Conservation (phyloP, 768 basidiomycete species). For the Candolleomyces aberdarensis region DNA sequence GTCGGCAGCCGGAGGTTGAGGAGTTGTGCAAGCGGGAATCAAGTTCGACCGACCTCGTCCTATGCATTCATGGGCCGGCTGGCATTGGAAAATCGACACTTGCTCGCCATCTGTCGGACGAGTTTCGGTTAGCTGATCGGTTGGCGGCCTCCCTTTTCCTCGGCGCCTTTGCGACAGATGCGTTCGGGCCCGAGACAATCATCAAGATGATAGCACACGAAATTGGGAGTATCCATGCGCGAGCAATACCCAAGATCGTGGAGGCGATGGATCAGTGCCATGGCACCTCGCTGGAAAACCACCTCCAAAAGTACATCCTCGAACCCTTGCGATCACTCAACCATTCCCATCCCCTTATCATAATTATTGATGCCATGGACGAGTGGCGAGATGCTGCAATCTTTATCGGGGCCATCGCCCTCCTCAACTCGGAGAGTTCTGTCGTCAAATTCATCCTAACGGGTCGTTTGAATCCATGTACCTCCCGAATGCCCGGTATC, state of each 20-base stretch:
- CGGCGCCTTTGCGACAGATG: not conserved
- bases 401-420: slow-evolving; percentile 1
- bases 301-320: not conserved
- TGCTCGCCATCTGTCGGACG: not conserved
- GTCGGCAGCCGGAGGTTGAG: no score
- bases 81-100: slow-evolving; percentile 9
- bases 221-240: slow-evolving; percentile 3
- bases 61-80: not conserved
- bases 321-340: slow-evolving; percentile 1
- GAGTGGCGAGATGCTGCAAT: not conserved
- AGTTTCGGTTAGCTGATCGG: not conserved
- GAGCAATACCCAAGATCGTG: not conserved
- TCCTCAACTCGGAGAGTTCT: not conserved
- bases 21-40: no score
- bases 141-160: slow-evolving; percentile 2
- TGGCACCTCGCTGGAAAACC: not conserved
- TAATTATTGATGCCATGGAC: slow-evolving; percentile 10
- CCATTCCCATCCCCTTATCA: not conserved
- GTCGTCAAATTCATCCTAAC: slow-evolving; percentile 7
- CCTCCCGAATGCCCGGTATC: not conserved
- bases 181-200: not conserved
- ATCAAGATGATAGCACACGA: slow-evolving; percentile 10
- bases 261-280: not conserved
- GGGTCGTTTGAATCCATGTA: not conserved
- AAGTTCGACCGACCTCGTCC: no score